phyloP scores from a whole-genome alignment of 805 yeast genomes.

The Metschnikowia sp. region DNA sequence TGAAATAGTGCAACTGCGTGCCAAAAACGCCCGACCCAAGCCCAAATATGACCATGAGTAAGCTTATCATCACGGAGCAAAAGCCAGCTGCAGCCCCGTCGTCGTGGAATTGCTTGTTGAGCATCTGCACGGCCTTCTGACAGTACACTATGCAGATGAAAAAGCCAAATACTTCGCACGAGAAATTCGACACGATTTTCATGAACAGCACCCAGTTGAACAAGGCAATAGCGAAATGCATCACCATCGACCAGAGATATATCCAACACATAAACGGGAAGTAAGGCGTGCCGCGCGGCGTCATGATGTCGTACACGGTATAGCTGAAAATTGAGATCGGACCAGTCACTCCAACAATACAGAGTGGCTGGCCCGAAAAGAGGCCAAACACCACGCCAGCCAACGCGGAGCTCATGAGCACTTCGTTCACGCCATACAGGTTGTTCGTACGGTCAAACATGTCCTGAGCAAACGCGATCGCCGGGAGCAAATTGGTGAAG shows the following conservation, averaged over 20 bases:
- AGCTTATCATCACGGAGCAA: constrained; percentile 69
- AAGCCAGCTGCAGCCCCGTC: constrained; percentile 51
- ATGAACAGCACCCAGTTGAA: constrained; percentile 65
- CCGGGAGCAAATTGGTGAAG: constrained; percentile 88
- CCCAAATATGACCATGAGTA: constrained; percentile 78
- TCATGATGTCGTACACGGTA: constrained; percentile 74
- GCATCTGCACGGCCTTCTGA: constrained; percentile 85
- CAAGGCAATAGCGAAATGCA: constrained; percentile 72
- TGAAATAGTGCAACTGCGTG: constrained; percentile 56
- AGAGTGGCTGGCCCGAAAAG: constrained; percentile 84
- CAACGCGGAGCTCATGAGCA: constrained; percentile 75
- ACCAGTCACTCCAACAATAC: constrained; percentile 96
- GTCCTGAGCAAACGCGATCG: constrained; percentile 94
- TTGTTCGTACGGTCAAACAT: constrained; percentile 90
- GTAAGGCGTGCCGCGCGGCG: constrained; percentile 52
- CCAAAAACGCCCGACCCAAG: constrained; percentile 59
- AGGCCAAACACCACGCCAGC: constrained; percentile 89
- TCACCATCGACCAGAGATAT: constrained; percentile 82
- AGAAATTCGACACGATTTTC: constrained; percentile 70
- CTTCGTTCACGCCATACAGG: constrained; percentile 89
- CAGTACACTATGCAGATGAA: constrained; percentile 85
- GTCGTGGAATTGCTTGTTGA: constrained; percentile 61
- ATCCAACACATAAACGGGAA: constrained; percentile 97
- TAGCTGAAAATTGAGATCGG: constrained; percentile 91
- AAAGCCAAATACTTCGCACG: constrained; percentile 91